Evolutionary conservation across 805 yeast species (phyloP).

Genomic region (Kurtzmaniella fragi): DNA sequence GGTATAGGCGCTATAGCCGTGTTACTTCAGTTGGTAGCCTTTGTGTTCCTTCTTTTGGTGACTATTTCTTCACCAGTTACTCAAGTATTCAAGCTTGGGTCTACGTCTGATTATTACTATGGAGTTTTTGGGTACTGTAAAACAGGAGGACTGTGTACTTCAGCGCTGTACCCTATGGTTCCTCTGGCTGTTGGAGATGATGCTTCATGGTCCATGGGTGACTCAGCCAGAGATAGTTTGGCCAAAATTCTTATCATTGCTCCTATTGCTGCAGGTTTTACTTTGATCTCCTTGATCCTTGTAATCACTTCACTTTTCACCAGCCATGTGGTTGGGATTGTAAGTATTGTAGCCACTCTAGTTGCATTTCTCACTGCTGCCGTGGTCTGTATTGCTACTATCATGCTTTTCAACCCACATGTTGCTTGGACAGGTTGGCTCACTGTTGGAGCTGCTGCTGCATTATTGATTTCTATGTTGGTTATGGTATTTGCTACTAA

Average conservation of each 20-base stretch:
- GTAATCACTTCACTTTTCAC: constrained; percentile 21
- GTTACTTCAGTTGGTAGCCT: constrained; percentile 45
- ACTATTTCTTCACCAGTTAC: constrained; percentile 60
- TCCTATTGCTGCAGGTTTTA: constrained; percentile 66
- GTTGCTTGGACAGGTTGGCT: constrained; percentile 72
- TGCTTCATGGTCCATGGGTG: constrained; percentile 44
- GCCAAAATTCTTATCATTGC: constrained; percentile 52
- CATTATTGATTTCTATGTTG: constrained; percentile 49
- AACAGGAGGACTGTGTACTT: constrained; percentile 31
- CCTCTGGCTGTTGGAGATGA: constrained; percentile 24
- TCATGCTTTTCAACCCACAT: constrained; percentile 60
- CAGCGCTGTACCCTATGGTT: constrained; percentile 42
- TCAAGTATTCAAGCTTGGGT: constrained; percentile 43
- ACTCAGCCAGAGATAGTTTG: constrained; percentile 44
- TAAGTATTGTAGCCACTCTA: constrained; percentile 42
- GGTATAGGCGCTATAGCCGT: constrained; percentile 36
- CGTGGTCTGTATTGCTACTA: constrained; percentile 47
- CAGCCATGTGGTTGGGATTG: constrained; percentile 18
- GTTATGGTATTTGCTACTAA: constrained; percentile 33
- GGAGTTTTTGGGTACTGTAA: constrained; percentile 69
- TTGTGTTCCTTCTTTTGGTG: constrained; percentile 60
- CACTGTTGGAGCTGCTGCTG: constrained; percentile 59
- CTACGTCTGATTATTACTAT: constrained; percentile 40
- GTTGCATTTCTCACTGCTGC: constrained; percentile 53
- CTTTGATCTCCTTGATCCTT: constrained; percentile 32